Evolutionary conservation across 208 protist species (phyloP).

Genomic region (Leishmania tropica): DNA sequence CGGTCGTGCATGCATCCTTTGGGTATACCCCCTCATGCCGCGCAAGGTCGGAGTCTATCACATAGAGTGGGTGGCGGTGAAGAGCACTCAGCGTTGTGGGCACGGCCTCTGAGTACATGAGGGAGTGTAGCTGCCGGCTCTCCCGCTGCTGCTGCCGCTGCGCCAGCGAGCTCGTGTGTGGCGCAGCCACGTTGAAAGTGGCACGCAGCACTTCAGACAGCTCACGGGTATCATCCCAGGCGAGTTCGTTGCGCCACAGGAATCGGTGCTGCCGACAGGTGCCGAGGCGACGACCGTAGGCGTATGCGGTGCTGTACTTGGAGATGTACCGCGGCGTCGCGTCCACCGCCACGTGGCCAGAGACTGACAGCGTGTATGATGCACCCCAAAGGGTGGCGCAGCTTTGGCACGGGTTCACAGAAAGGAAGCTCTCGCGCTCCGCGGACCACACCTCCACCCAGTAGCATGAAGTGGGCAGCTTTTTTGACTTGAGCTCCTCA

Average conservation of each 20-base stretch:
- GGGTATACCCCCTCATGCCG: slow-evolving; percentile 86
- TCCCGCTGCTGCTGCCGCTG: slow-evolving; percentile 52
- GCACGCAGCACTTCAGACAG: slow-evolving; percentile 71
- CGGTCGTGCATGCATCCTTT: slow-evolving; percentile 71
- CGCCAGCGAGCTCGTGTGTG: slow-evolving; percentile 27
- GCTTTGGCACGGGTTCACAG: slow-evolving; percentile 80
- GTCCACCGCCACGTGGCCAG: slow-evolving; percentile 70
- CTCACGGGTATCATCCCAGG: slow-evolving; percentile 85
- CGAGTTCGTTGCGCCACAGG: slow-evolving; percentile 72
- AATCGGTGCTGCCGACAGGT: slow-evolving; percentile 65
- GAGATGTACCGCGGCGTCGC: slow-evolving; percentile 84
- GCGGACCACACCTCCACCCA: slow-evolving; percentile 91
- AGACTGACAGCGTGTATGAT: slow-evolving; percentile 82
- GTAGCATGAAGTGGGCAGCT: slow-evolving; percentile 75
- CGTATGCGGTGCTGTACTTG: slow-evolving; percentile 74
- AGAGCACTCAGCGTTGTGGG: slow-evolving; percentile 80
- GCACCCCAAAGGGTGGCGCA: slow-evolving; percentile 83
- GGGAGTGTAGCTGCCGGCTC: slow-evolving; percentile 67
- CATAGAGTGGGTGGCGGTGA: slow-evolving; percentile 84
- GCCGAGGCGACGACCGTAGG: slow-evolving; percentile 59
- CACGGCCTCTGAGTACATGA: slow-evolving; percentile 82
- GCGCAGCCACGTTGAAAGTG: slow-evolving; percentile 39
- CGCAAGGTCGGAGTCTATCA: slow-evolving; percentile 77
- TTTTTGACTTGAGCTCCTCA: slow-evolving; percentile 44
- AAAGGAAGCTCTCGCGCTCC: slow-evolving; percentile 75